Evolutionary conservation across 768 basidiomycete genomes (phyloP).

Genomic region (Hygrophorus pudorinus): DNA sequence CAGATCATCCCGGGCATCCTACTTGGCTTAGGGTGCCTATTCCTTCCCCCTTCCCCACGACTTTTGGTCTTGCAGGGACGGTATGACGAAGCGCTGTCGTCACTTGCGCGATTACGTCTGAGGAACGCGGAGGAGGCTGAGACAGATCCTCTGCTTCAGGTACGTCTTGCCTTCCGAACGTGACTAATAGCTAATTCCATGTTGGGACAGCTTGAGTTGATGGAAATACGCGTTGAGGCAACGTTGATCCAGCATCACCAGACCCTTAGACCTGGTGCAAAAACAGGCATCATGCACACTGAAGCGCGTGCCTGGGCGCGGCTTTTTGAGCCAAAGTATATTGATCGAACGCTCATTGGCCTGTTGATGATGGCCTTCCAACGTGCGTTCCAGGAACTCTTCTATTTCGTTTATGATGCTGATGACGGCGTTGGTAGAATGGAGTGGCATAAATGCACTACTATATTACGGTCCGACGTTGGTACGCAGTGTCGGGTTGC

Average conservation of each 20-base stretch:
- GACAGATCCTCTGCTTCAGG: constrained; percentile 44
- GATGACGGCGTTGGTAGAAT: constrained; percentile 40
- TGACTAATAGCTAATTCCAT: background rate
- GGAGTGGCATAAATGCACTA: constrained; percentile 81
- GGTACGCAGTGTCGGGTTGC: constrained; percentile 52
- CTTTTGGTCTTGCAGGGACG: constrained; percentile 36
- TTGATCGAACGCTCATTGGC: constrained; percentile 57
- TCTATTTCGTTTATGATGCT: background rate
- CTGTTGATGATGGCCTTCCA: constrained; percentile 77
- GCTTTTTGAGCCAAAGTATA: constrained; percentile 44
- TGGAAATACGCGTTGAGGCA: constrained; percentile 68
- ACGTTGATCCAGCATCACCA: constrained; percentile 41
- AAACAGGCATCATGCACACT: constrained; percentile 15
- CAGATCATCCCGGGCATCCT: constrained; percentile 63
- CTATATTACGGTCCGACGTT: constrained; percentile 77
- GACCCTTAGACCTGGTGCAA: constrained; percentile 15
- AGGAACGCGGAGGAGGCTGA: constrained; percentile 34
- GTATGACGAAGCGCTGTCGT: constrained; percentile 45
- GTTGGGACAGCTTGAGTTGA: constrained; percentile 48
- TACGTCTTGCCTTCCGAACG: constrained; percentile 3
- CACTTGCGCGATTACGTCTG: constrained; percentile 47
- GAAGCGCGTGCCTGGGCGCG: constrained; percentile 42
- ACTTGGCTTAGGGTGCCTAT: constrained; percentile 50
- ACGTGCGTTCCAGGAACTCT: constrained; percentile 41
- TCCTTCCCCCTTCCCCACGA: constrained; percentile 55